Conservation (phyloP, 1,284 basidiomycete genomes). For the Cutaneotrichosporon spelunceum region DNA sequence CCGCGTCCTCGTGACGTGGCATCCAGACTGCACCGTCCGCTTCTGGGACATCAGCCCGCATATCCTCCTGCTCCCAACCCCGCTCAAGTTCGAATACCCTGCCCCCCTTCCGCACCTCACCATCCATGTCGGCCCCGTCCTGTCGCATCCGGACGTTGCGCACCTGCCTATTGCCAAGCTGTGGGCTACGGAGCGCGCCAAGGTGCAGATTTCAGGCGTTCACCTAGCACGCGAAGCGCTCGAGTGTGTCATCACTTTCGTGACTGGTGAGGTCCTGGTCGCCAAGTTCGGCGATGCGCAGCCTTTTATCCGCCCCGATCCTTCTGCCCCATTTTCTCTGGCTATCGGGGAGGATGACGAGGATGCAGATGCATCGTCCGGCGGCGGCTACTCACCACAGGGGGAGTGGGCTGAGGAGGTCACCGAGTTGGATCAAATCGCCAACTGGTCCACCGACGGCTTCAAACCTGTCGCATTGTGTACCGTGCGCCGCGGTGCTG, state of each 20-base stretch:
- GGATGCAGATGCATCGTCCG: slow-evolving; percentile 24
- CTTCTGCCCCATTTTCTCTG: not conserved
- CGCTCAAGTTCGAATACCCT: slow-evolving; percentile 59
- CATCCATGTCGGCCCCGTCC: slow-evolving; percentile 59
- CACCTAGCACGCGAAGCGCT: slow-evolving; percentile 64
- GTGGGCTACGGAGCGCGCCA: slow-evolving; percentile 43
- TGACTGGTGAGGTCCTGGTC: slow-evolving; percentile 65
- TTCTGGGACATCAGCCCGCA: slow-evolving; percentile 61
- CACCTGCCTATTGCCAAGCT: slow-evolving; percentile 46
- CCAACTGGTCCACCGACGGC: slow-evolving; percentile 54
- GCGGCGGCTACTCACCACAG: slow-evolving; percentile 34
- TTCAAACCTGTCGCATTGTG: slow-evolving; percentile 65
- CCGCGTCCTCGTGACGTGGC: slow-evolving; percentile 65
- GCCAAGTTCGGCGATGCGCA: slow-evolving; percentile 56
- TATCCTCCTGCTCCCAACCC: slow-evolving; percentile 57
- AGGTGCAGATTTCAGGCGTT: slow-evolving; percentile 56
- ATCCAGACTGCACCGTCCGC: slow-evolving; percentile 62
- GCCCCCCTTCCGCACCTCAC: slow-evolving; percentile 62
- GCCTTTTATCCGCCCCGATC: slow-evolving; percentile 26
- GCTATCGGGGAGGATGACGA: slow-evolving; percentile 22
- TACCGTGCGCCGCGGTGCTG: slow-evolving; percentile 56
- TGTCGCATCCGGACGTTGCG: slow-evolving; percentile 42
- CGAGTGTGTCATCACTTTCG: slow-evolving; percentile 63
- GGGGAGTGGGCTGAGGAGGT: slow-evolving; percentile 38
- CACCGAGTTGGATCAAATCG: slow-evolving; percentile 43